Conservation (phyloP, 345 rosid species). For the Raphanus sativus region DNA sequence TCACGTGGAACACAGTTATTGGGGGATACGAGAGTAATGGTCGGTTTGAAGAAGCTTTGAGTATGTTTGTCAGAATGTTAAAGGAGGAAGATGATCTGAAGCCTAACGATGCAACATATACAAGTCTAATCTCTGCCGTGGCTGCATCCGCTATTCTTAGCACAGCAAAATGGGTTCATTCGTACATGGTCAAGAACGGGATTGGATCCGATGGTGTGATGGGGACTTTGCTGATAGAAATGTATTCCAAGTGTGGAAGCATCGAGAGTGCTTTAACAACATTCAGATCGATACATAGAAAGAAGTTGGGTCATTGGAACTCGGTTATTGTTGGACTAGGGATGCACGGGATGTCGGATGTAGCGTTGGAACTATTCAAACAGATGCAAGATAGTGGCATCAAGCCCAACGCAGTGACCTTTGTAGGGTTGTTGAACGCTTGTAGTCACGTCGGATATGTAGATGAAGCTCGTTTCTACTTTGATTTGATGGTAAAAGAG, state of each 20-base stretch:
- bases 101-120: conserved; percentile 54
- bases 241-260: conserved; percentile 74
- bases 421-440: conserved; percentile 69
- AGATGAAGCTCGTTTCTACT: conserved; percentile 52
- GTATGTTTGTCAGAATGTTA: conserved; percentile 39
- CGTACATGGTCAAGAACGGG: conserved; percentile 50
- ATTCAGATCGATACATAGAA: conserved; percentile 43
- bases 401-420: conserved; percentile 57
- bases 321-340: conserved; percentile 69
- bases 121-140: conserved; percentile 53
- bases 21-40: conserved; percentile 48
- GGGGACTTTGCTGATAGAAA: conserved; percentile 58
- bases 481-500: conserved; percentile 52
- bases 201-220: conserved; percentile 46
- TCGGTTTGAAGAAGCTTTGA: conserved; percentile 41
- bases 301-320: conserved; percentile 70
- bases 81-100: conserved; percentile 32
- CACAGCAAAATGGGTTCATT: conserved; percentile 60
- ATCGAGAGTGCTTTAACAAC: conserved; percentile 47
- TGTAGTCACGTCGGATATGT: conserved; percentile 74
- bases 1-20: conserved; percentile 57
- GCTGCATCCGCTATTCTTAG: conserved; percentile 53
- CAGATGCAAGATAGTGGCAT: conserved; percentile 46
- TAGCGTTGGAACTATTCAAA: conserved; percentile 48
- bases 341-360: conserved; percentile 57